Evolutionary conservation across 2,329 filamentous ascomycete genomes (phyloP), one percentile per base, ranked within the genome.

Genomic region (Alternaria ethzedia): DNA sequence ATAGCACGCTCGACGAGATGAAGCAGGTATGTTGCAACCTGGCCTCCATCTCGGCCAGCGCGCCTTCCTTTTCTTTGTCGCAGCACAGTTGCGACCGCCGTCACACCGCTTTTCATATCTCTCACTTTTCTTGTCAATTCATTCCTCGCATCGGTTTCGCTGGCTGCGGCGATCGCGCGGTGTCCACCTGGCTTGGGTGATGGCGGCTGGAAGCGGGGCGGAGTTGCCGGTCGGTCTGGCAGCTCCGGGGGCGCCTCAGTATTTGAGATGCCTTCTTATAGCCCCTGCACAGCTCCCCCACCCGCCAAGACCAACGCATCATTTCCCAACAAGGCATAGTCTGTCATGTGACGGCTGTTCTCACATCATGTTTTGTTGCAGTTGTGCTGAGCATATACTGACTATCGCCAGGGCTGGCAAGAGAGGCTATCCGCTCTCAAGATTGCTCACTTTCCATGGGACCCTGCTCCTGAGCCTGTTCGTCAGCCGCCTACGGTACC

Each of bases 381-480:
- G 65, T 49, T 17, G 57, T 56, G 43, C 25, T 25, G 52, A 61
- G 50, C 36, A 61, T 43, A 60, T 60, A 60, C 68, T 70, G 62
- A 73, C 75, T 55, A 57, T 20, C 51, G 36, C 26, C 57, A 98
- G 94, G 92, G 90, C 83, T 99, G 96, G 96, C 94, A 98, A 85
- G 86, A 90, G 74, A 97, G 96, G 82, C 86, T 99, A 36, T 91
- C 94, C 1, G 89, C 89, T 71, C 89, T 96, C 69, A 89, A 91
- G 70, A 91, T 98, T 65, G 96, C 96, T 63, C 85, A 88, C 61
- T 97, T 98, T 79, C 95, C 96, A 11, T 99, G 96, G 96, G 96
- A 99, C 78, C 95, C 96, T 46, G 90, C 76, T 58, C 76, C 75
- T 21, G 76, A 78, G 60, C 90, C 91, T 56, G 86, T 88, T 55